Conservation (phyloP, 768 basidiomycete species). For the Arthromyces matolae region DNA sequence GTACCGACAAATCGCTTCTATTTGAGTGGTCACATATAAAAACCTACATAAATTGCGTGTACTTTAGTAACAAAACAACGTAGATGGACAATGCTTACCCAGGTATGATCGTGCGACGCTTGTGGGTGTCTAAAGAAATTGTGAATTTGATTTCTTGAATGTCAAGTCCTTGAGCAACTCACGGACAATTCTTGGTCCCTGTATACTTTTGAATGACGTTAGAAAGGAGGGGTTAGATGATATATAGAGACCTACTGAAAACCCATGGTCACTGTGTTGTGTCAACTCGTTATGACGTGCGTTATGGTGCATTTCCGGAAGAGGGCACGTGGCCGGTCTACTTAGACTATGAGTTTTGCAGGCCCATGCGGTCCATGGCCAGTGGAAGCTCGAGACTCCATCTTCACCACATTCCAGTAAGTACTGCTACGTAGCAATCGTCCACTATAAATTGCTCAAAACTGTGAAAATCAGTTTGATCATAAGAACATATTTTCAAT, state of each 20-base stretch:
- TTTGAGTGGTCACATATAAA: constrained; percentile 13
- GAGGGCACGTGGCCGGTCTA: no score
- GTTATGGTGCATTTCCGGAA: no score
- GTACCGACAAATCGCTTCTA: constrained; percentile 21
- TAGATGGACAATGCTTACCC: background rate
- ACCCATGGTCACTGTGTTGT: background rate
- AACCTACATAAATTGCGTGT: constrained; percentile 1
- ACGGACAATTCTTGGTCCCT: constrained; percentile 13
- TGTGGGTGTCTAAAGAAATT: constrained; percentile 6
- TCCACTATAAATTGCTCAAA: no score
- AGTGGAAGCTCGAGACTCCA: no score
- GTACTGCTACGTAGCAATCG: no score
- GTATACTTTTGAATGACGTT: constrained; percentile 1
- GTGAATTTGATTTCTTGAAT: background rate
- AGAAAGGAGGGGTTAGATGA: background rate
- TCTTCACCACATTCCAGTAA: no score
- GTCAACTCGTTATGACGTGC: no score
- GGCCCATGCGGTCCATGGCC: no score
- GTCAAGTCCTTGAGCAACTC: constrained; percentile 1
- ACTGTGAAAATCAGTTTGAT: no score
- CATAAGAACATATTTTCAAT: no score
- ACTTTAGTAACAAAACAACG: background rate
- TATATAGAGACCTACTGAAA: background rate
- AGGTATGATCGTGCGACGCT: constrained; percentile 13
- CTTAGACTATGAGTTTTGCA: no score